Base-by-base conservation (phyloP, 2,329 filamentous ascomycete species). In the Colletotrichum sp. region DNA sequence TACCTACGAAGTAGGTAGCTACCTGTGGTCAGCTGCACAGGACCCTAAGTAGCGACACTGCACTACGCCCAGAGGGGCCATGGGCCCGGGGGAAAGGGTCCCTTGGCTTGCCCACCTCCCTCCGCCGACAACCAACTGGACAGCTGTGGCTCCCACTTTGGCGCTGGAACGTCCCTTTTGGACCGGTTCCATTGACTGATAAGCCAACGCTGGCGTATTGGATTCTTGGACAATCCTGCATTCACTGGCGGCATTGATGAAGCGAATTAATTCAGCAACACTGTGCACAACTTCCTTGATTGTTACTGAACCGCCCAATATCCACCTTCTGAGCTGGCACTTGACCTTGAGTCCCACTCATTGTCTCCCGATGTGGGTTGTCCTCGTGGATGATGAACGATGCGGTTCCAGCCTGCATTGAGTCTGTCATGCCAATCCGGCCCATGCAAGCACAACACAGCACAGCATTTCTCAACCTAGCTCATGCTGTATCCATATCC, bases 311-410 rank as follows among this genome's bases (percentile, higher is more conserved):
- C 30, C 26, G 59, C 32, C 32, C 32, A 26, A 60, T 44, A 30
- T 44, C 70, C 65, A 69, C 70, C 32, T 16, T 73, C 59, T 62
- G 70, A 26, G 71, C 70, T 76, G 64, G 70, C 73, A 64, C 63
- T 63, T 68, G 68, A 32, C 63, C 55, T 34, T 36, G 34, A 13
- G 39, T 65, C 49, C 30, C 70, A 66, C 34, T 60, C 63, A 30
- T 49, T 18, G 21, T 13, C 15, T 66, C 24, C 10, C 44, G 30
- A 26, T 68, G 65, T 59, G 55, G 55, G 24, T 59, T 59, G 44
- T 52, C 44, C n/a, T 52, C 55, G 55, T 59, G 18, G 39, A 21
- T 66, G 52, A 28, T 24, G 72, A 13, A 55, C 49, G 60, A 66
- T 66, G 63, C 39, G 49, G 63, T 44, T 44, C 55, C 44, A 59